Conservation (phyloP, 1,139 yeast species). For the Candida neerlandica region DNA sequence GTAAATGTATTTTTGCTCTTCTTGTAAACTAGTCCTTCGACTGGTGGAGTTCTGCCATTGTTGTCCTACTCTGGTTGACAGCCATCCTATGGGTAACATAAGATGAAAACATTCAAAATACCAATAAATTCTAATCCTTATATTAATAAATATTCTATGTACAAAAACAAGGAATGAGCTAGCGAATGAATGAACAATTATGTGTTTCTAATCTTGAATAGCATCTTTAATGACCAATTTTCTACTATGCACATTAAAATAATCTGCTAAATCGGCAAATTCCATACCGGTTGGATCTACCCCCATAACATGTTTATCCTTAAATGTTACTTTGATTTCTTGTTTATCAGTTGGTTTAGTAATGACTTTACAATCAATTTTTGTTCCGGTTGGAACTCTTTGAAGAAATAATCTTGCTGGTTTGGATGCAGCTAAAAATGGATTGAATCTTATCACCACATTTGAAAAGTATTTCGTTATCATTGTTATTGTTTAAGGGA, state of each 20-base stretch:
- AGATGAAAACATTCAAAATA: too few relatives aligned
- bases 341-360: slow-evolving; percentile 53
- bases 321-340: slow-evolving; percentile 70
- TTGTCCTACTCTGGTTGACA: too few relatives aligned
- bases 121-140: background rate
- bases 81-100: background rate
- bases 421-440: slow-evolving; percentile 74
- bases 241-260: slow-evolving; percentile 72
- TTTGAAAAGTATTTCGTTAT: slow-evolving; percentile 82
- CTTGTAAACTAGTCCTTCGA: too few relatives aligned
- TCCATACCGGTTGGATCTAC: slow-evolving; percentile 63
- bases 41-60: too few relatives aligned
- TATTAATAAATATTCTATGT: slow-evolving; percentile 9
- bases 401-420: slow-evolving; percentile 80
- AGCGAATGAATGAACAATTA: background rate
- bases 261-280: slow-evolving; percentile 56
- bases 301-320: slow-evolving; percentile 73
- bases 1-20: too few relatives aligned
- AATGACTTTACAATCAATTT: slow-evolving; percentile 58
- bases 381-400: slow-evolving; percentile 72
- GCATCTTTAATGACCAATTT: slow-evolving; percentile 68
- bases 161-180: slow-evolving; percentile 5
- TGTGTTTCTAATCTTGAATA: slow-evolving; percentile 30
- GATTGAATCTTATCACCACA: slow-evolving; percentile 78
- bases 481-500: slow-evolving; percentile 41